Evolutionary conservation across 768 basidiomycete genomes (phyloP).

Genomic region (Daedaleopsis nitida): DNA sequence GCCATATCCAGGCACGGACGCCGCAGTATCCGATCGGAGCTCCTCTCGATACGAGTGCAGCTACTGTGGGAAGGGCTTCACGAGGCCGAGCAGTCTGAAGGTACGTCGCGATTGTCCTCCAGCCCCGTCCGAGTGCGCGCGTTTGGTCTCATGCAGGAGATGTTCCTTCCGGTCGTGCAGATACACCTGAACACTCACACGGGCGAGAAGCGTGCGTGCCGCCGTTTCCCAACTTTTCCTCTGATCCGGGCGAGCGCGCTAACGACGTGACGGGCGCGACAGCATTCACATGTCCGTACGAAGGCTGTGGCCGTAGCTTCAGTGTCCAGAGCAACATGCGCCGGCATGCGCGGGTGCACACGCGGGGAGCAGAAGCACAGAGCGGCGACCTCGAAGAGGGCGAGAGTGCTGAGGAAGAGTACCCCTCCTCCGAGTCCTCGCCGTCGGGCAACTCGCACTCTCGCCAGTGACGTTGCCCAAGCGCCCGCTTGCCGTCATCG

Average conservation of each 20-base stretch:
- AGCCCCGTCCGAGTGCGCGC: not conserved
- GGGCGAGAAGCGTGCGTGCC: constrained; percentile 75
- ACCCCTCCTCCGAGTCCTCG: constrained; percentile 17
- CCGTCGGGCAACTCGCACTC: constrained; percentile 3
- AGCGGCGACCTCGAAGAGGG: constrained; percentile 37
- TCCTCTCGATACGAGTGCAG: constrained; percentile 69
- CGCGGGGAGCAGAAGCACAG: constrained; percentile 29
- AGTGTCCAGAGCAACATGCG: constrained; percentile 91
- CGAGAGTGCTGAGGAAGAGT: constrained; percentile 38
- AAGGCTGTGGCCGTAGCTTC: constrained; percentile 78
- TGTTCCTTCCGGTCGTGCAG: constrained; percentile 37
- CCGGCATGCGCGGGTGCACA: constrained; percentile 77
- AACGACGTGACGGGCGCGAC: constrained; percentile 21
- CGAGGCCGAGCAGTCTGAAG: constrained; percentile 81
- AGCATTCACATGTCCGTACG: constrained; percentile 78
- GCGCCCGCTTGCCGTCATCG: not conserved
- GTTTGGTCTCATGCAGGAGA: not conserved
- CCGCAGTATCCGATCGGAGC: constrained; percentile 23
- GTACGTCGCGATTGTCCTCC: constrained; percentile 36
- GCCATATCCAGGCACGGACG: constrained; percentile 15
- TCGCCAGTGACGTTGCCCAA: not conserved
- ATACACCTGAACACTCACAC: constrained; percentile 86
- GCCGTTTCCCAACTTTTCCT: not conserved
- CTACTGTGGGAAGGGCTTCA: constrained; percentile 83
- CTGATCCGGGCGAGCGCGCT: constrained; percentile 4